phyloP scores from a whole-genome alignment of 1,139 yeast genomes.

The Blastobotrys apis region DNA sequence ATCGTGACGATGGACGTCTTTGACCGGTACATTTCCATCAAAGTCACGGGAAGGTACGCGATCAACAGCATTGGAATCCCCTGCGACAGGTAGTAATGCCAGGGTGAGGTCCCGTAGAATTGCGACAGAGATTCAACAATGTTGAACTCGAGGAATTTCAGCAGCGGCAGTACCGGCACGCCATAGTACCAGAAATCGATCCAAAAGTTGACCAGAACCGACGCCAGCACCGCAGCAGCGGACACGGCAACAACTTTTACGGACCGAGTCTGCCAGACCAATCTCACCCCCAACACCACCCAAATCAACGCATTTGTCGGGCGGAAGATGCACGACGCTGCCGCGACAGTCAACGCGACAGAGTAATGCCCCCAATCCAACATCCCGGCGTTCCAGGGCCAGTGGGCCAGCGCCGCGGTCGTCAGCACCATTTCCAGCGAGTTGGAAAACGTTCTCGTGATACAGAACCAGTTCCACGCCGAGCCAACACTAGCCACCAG shows the following conservation, averaged over 20 bases:
- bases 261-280: constrained; percentile 25
- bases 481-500: constrained; percentile 56
- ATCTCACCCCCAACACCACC: constrained; percentile 51
- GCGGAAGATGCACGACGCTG: constrained; percentile 48
- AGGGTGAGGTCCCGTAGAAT: constrained; percentile 81
- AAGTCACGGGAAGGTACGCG: constrained; percentile 59
- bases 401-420: constrained; percentile 59
- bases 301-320: constrained; percentile 83
- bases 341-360: constrained; percentile 27
- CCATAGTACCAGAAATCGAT: constrained; percentile 65
- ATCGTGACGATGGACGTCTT: constrained; percentile 28
- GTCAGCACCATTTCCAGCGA: constrained; percentile 74
- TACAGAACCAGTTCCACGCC: constrained; percentile 78
- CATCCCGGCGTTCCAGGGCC: constrained; percentile 55
- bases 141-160: constrained; percentile 72
- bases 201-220: constrained; percentile 38
- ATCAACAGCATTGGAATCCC: constrained; percentile 74
- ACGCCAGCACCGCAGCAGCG: constrained; percentile 25
- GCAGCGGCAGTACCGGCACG: constrained; percentile 53
- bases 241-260: constrained; percentile 25
- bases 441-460: constrained; percentile 83
- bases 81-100: constrained; percentile 81
- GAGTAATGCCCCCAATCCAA: constrained; percentile 17
- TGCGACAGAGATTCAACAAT: constrained; percentile 65
- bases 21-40: constrained; percentile 39